Evolutionary conservation across 2,329 filamentous ascomycete genomes (phyloP).

Genomic region (Cryphonectria nitschkei): DNA sequence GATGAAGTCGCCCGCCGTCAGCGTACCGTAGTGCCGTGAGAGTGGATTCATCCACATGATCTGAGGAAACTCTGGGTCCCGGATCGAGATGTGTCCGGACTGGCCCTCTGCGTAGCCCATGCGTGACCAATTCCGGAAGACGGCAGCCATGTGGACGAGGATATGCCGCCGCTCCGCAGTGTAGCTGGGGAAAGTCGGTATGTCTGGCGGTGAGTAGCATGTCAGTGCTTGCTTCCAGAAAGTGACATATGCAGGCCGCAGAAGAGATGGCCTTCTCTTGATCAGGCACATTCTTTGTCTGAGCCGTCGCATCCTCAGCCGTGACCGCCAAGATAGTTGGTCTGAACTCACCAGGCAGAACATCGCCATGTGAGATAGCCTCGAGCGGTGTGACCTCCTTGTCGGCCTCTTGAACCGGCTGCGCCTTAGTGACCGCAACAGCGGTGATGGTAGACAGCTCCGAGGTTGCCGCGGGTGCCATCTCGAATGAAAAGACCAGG

Average conservation of each 20-base stretch:
- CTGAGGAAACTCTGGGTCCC: constrained; percentile 64
- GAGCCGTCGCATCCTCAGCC: background rate
- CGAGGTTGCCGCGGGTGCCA: constrained; percentile 25
- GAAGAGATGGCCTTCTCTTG: background rate
- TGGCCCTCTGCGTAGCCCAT: constrained; percentile 69
- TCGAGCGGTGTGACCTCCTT: constrained; percentile 34
- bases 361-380: constrained; percentile 37
- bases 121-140: constrained; percentile 69
- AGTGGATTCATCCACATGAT: constrained; percentile 74
- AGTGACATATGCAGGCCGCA: background rate
- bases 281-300: background rate
- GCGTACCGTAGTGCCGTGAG: constrained; percentile 67
- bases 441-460: constrained; percentile 11
- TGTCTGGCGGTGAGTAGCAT: constrained; percentile 37
- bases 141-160: constrained; percentile 67
- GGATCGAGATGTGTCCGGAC: constrained; percentile 64
- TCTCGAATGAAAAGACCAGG: background rate
- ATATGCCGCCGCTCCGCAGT: constrained; percentile 62
- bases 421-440: constrained; percentile 20
- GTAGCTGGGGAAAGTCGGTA: constrained; percentile 47
- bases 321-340: no score
- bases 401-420: constrained; percentile 20
- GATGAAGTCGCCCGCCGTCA: constrained; percentile 71
- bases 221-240: constrained; percentile 1
- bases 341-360: constrained; percentile 32